phyloP scores from a whole-genome alignment of 2,329 filamentous ascomycete genomes.

The Exserohilum rostratum region DNA sequence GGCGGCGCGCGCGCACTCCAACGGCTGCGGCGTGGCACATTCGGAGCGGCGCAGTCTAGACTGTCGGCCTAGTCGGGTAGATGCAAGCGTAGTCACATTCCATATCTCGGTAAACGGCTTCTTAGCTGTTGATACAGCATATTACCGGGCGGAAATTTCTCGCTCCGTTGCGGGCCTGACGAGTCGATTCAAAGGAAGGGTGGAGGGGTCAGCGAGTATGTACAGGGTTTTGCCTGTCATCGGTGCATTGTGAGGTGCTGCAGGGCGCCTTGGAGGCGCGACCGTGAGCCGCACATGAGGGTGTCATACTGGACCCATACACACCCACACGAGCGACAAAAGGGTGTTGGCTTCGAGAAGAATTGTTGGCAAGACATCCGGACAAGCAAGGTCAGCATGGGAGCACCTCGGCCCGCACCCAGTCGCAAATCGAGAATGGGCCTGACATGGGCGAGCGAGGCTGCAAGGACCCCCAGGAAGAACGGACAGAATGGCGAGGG shows the following conservation, averaged over 20 bases:
- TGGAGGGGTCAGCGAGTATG: slow-evolving; percentile 16
- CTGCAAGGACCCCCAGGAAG: slow-evolving; percentile 23
- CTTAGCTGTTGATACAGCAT: slow-evolving; percentile 17
- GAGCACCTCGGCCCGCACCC: slow-evolving; percentile 44
- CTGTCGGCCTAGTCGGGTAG: slow-evolving; percentile 14
- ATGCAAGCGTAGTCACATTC: slow-evolving; percentile 20
- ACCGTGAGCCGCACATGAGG: slow-evolving; percentile 22
- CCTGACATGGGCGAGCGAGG: slow-evolving; percentile 22
- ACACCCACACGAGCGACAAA: slow-evolving; percentile 2
- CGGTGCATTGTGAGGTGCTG: slow-evolving; percentile 20
- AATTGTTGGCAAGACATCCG: slow-evolving; percentile 10
- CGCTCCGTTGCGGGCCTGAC: slow-evolving; percentile 31
- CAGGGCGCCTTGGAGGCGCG: slow-evolving; percentile 16
- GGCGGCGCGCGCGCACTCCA: slow-evolving; percentile 16
- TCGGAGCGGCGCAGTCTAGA: slow-evolving; percentile 25
- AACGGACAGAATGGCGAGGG: slow-evolving; percentile 22
- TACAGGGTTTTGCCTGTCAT: slow-evolving; percentile 24
- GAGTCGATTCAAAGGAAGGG: slow-evolving; percentile 4
- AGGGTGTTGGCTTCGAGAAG: slow-evolving; percentile 10
- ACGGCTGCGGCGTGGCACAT: slow-evolving; percentile 27
- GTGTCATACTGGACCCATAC: slow-evolving; percentile 6
- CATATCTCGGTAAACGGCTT: slow-evolving; percentile 23
- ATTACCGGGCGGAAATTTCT: slow-evolving; percentile 39
- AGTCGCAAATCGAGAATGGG: slow-evolving; percentile 45
- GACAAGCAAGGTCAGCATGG: slow-evolving; percentile 26